These are phyloP conservation scores for Hypoxylon rubiginosum DNA, from an alignment of 2,329 filamentous ascomycete species.

Conservation along the genomic window DNA sequence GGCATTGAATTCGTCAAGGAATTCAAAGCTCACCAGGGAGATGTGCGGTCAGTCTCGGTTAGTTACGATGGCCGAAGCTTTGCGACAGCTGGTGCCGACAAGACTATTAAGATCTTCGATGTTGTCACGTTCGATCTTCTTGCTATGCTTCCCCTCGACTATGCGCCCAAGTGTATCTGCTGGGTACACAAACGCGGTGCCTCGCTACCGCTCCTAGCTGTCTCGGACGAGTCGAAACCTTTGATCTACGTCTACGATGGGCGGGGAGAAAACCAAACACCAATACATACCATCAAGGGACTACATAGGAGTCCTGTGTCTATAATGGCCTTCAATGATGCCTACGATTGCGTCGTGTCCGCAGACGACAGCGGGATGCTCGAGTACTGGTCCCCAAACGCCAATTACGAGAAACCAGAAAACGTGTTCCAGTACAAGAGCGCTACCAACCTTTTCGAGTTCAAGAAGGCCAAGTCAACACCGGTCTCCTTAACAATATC, in stretches of 20 bases:
- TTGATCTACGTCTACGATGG: conserved; percentile 90
- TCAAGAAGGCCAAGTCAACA: conserved; percentile 92
- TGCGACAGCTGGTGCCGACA: conserved; percentile 85
- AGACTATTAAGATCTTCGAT: conserved; percentile 84
- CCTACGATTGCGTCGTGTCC: conserved; percentile 91
- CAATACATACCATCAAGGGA: conserved; percentile 81
- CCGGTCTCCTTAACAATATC: conserved; percentile 88
- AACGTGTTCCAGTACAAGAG: conserved; percentile 95
- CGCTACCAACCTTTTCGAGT: conserved; percentile 93
- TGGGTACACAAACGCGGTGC: conserved; percentile 92
- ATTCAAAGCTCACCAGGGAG: conserved; percentile 89
- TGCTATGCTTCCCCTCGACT: conserved; percentile 83
- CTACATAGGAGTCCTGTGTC: conserved; percentile 87
- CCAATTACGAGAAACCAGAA: conserved; percentile 88
- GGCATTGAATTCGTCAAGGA: conserved; percentile 99
- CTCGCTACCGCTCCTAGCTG: conserved; percentile 87
- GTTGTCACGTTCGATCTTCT: conserved; percentile 90
- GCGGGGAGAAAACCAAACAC: conserved; percentile 80
- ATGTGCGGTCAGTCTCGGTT: conserved; percentile 85
- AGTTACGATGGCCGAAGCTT: conserved; percentile 94
- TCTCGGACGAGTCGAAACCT: conserved; percentile 80
- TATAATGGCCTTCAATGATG: conserved; percentile 89
- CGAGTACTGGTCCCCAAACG: conserved; percentile 92
- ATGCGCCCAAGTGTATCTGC: conserved; percentile 82
- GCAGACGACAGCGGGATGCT: conserved; percentile 92